phyloP scores from a whole-genome alignment of 2,329 filamentous ascomycete species.

The Neopestalotiopsis sp. region DNA sequence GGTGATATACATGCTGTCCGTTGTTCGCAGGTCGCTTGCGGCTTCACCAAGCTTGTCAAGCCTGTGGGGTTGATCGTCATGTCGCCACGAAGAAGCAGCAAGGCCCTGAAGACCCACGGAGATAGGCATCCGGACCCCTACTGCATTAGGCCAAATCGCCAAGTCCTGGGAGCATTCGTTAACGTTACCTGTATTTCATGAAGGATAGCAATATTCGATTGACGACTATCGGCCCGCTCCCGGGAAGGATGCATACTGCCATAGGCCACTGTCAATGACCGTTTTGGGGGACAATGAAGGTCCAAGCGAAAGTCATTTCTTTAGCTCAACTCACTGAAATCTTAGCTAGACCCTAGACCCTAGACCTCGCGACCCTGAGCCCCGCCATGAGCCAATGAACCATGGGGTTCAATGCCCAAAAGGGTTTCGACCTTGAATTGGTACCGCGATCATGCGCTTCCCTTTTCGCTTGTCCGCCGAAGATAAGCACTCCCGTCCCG shows the following conservation, averaged over 20 bases:
- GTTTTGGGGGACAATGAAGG: neutral
- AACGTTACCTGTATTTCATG: neutral
- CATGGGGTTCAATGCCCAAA: neutral
- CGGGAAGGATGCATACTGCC: neutral
- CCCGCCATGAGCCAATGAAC: neutral
- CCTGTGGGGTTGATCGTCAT: neutral
- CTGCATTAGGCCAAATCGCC: neutral
- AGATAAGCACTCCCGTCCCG: neutral
- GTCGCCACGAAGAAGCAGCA: neutral
- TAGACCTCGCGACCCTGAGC: neutral
- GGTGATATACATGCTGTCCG: neutral
- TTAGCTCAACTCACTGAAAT: neutral
- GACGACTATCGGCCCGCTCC: neutral
- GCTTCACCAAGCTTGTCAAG: neutral
- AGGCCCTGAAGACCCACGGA: neutral
- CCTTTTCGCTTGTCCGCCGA: neutral
- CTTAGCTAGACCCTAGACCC: slow-evolving; percentile 2
- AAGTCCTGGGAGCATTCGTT: too few species aligned
- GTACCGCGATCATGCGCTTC: neutral
- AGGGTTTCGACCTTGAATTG: neutral
- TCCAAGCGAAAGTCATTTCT: neutral
- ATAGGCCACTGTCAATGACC: neutral
- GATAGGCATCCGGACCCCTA: neutral
- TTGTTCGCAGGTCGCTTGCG: neutral
- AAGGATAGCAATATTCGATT: neutral